Base-by-base conservation (phyloP, 2,329 filamentous ascomycete species). In the Trichoderma sp. region DNA sequence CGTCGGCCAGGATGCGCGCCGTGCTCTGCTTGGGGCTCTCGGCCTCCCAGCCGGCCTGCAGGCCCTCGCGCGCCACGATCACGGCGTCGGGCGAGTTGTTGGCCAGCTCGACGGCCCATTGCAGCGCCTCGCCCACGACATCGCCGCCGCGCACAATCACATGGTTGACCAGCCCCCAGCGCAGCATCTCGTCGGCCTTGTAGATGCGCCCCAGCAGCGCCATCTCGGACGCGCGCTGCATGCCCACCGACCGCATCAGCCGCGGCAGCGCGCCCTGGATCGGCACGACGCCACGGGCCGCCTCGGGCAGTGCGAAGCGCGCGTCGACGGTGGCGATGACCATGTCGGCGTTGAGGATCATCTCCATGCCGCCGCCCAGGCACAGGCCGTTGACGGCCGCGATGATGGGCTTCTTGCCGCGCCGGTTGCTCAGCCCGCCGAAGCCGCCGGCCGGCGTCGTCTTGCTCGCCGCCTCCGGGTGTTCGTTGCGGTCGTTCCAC, bases 281-380 rank as follows among this genome's bases (percentile, higher is more conserved):
- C 32, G 91, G 89, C 4, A 90, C 87, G 8, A 93, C 90, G 7
- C 91, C 91, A 65, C 89, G 84, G 70, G 86, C 87, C 2, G 90
- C 90, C 79, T 94, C 92, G 0, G 92, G 91, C 7, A 94, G 82
- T 1, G 85, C 87, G 75, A 95, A 94, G 30, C 79, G 81, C 0
- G 91, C 90, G 14, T 77, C 72, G 3, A 80, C 76, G 2, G 84
- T 81, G 4, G 91, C 90, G 37, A 94, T 78, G 3, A 93, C 85
- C 68, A 95, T 80, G 81, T 96, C 92, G 71, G 86, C 87, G 78
- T 93, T 93, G 59, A 91, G 81, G 14, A 88, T 84, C 81, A 94
- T 92, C 81, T 95, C 92, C 79, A 91, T 89, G 1, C 91, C 92
- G 65, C 91, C 92, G 43, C 92, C 92, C 56, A 92, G 84, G 69